Base-by-base conservation (phyloP, 2,329 filamentous ascomycete genomes). In the Blumeriella jaapii region DNA sequence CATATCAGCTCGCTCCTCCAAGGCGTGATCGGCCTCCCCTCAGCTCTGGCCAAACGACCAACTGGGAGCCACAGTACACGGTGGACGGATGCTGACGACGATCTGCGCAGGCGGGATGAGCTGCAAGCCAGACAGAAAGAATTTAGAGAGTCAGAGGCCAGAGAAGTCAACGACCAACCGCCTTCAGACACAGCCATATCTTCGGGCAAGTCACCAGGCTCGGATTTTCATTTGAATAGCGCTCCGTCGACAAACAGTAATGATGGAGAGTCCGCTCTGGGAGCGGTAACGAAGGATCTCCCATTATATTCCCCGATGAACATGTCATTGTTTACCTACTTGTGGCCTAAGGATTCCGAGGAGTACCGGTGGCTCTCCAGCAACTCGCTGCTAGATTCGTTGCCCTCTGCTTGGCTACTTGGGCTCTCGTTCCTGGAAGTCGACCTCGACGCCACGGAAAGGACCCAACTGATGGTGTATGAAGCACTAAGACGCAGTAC, bases 341-440 rank as follows among this genome's bases (percentile, higher is more conserved):
- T 52, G 11, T 23, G 29, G 7, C 18, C 33, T 5, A 24, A 31
- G 1, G 28, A 32, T 9, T 38, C 49, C 20, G 33, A 36, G 23
- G 28, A 43, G n/a, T 27, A 20, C n/a, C 35, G 93, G 83, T 10
- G 86, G 85, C 13, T 19, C 2, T 13, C 10, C 36, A 23, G 12
- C 23, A 3, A 7, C 7, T 11, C 20, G 29, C 23, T 13, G 29
- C 22, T 17, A 16, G 35, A 42, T 27, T 3, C 31, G 10, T 41
- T 49, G n/a, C n/a, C n/a, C n/a, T n/a, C n/a, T n/a, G n/a, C n/a
- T n/a, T n/a, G n/a, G n/a, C n/a, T n/a, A n/a, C n/a, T n/a, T n/a
- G n/a, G n/a, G n/a, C n/a, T n/a, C n/a, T n/a, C n/a, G n/a, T n/a
- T n/a, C n/a, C n/a, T n/a, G n/a, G n/a, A n/a, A n/a, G n/a, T n/a